Evolutionary conservation across 1,284 basidiomycete species (phyloP).

Genomic region (Grifola frondosa): DNA sequence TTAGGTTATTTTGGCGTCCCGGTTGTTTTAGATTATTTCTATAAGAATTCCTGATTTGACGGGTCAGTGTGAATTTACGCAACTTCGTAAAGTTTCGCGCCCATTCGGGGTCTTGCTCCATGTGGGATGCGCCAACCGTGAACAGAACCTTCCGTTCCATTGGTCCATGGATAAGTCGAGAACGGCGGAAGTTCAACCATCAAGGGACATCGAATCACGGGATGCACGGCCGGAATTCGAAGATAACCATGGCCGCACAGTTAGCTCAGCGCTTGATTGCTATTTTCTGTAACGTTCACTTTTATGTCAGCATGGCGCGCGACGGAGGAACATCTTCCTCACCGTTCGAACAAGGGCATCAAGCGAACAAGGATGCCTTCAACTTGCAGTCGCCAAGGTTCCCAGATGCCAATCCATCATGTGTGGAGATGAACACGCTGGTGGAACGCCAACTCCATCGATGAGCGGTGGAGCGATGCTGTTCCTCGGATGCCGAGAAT

Average conservation of each 20-base stretch:
- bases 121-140: background rate
- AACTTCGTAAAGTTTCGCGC: background rate
- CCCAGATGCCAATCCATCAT: slow-evolving; percentile 14
- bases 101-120: background rate
- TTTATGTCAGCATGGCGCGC: slow-evolving; percentile 23
- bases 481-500: too few species aligned
- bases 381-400: slow-evolving; percentile 15
- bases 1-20: slow-evolving; percentile 24
- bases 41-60: slow-evolving; percentile 13
- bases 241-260: slow-evolving; percentile 3
- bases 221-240: slow-evolving; percentile 9
- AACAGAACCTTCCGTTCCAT: slow-evolving; percentile 14
- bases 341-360: background rate
- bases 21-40: slow-evolving; percentile 21
- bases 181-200: slow-evolving; percentile 13
- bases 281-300: slow-evolving; percentile 13
- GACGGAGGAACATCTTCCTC: slow-evolving; percentile 7
- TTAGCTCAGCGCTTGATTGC: slow-evolving; percentile 14
- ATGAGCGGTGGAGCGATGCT: slow-evolving; percentile 3
- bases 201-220: slow-evolving; percentile 12
- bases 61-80: background rate
- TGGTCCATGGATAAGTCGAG: slow-evolving; percentile 14
- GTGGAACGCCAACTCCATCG: slow-evolving; percentile 6
- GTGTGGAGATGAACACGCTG: slow-evolving; percentile 2
- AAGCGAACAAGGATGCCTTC: slow-evolving; percentile 18